Conservation (phyloP, 495 filamentous ascomycete species). For the Lepidopterella palustris region DNA sequence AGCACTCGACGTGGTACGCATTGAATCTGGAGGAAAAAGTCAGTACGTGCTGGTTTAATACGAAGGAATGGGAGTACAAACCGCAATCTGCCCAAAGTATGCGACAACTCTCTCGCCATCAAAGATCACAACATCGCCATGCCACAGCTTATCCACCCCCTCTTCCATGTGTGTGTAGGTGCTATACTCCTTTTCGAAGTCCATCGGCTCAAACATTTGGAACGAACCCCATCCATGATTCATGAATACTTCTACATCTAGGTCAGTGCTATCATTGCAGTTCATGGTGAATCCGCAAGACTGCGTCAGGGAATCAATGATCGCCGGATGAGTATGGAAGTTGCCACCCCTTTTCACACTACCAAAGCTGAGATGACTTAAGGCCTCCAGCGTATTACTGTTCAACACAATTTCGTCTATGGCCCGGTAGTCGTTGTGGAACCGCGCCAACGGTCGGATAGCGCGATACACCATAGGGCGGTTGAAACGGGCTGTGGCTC, state of each 20-base stretch:
- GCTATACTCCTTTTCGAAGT: neutral
- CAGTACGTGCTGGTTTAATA: too few relatives aligned
- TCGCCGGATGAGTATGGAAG: neutral
- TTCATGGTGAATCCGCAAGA: neutral
- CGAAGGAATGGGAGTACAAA: too few relatives aligned
- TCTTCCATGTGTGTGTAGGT: neutral
- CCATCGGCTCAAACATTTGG: neutral
- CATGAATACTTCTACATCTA: neutral
- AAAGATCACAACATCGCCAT: neutral
- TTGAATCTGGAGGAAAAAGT: neutral
- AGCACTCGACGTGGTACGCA: neutral
- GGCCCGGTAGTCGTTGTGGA: slow-evolving; percentile 57
- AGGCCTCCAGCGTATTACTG: neutral
- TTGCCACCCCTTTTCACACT: neutral
- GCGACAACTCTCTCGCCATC: neutral
- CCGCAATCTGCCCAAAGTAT: neutral
- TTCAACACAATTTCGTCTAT: neutral
- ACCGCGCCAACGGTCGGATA: slow-evolving; percentile 62
- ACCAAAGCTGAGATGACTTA: neutral
- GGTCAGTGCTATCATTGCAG: neutral
- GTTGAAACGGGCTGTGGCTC: slow-evolving; percentile 39
- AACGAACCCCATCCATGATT: neutral
- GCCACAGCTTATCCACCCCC: neutral
- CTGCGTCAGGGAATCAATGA: neutral
- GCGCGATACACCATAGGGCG: slow-evolving; percentile 68